Conservation (phyloP, 169 alveolate species). For the Cryptosporidium meleagridis region DNA sequence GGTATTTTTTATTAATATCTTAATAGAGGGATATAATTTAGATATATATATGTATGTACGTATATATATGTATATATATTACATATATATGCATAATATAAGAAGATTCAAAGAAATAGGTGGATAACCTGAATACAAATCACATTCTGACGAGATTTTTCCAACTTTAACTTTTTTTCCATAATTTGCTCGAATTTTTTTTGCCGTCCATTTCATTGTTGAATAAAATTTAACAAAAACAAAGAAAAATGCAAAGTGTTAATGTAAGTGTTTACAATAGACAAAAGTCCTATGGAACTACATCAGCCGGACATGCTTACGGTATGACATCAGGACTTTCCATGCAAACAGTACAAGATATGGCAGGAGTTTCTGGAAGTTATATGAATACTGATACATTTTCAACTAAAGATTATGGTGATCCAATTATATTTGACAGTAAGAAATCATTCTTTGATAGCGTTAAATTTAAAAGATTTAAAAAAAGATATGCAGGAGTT, state of each 20-base stretch:
- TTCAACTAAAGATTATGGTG: conserved; percentile 31
- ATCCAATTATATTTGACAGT: conserved; percentile 33
- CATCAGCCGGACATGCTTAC: conserved; percentile 22
- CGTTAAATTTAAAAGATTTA: conserved; percentile 21
- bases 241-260: conserved; percentile 4
- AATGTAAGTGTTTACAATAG: conserved; percentile 53
- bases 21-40: background rate
- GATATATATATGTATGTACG: no score
- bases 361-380: conserved; percentile 73
- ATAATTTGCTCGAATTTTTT: background rate
- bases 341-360: conserved; percentile 64
- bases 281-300: conserved; percentile 58
- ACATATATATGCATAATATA: background rate
- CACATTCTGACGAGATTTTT: background rate
- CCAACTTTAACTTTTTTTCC: background rate
- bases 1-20: background rate
- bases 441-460: conserved; percentile 37
- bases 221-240: background rate
- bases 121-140: background rate
- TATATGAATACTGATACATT: conserved; percentile 49
- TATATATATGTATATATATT: background rate
- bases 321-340: conserved; percentile 65
- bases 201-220: background rate
- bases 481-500: conserved; percentile 36
- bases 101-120: background rate